These are phyloP conservation scores for Plectosphaerella cucumerina DNA, from an alignment of 2,329 filamentous ascomycete genomes.

Conservation along the genomic window DNA sequence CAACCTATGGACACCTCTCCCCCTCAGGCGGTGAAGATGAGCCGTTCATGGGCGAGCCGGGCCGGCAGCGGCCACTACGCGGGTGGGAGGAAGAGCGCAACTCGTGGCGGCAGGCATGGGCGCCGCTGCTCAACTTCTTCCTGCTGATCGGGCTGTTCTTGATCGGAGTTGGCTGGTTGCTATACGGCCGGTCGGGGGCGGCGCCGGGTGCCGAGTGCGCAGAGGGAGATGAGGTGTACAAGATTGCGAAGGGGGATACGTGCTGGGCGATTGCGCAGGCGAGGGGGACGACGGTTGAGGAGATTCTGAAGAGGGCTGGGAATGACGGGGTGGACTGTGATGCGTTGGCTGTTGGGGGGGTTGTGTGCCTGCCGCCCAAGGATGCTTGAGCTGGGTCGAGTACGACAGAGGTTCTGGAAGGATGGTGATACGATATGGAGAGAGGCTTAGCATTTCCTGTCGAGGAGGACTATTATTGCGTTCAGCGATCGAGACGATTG, in stretches of 20 bases:
- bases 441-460: neutral
- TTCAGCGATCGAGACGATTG: too few relatives aligned
- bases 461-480: too few relatives aligned
- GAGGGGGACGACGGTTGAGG: slow-evolving; percentile 37
- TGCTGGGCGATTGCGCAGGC: slow-evolving; percentile 48
- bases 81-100: slow-evolving; percentile 18
- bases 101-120: slow-evolving; percentile 48
- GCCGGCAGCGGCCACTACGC: neutral
- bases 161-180: slow-evolving; percentile 44
- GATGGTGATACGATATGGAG: neutral
- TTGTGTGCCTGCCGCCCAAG: slow-evolving; percentile 39
- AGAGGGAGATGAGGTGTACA: slow-evolving; percentile 28
- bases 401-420: neutral
- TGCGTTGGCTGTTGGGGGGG: slow-evolving; percentile 32
- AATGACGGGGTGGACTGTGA: slow-evolving; percentile 47
- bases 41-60: neutral
- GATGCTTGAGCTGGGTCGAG: neutral
- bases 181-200: slow-evolving; percentile 21
- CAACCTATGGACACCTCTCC: slow-evolving; percentile 42
- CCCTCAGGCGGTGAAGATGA: slow-evolving; percentile 15
- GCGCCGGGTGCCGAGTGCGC: slow-evolving; percentile 19
- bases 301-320: slow-evolving; percentile 28
- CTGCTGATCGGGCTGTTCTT: slow-evolving; percentile 48
- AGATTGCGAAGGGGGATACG: slow-evolving; percentile 41
- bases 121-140: slow-evolving; percentile 55